Base-by-base conservation (phyloP, 2,329 filamentous ascomycete genomes). In the Thielaviopsis musarum region DNA sequence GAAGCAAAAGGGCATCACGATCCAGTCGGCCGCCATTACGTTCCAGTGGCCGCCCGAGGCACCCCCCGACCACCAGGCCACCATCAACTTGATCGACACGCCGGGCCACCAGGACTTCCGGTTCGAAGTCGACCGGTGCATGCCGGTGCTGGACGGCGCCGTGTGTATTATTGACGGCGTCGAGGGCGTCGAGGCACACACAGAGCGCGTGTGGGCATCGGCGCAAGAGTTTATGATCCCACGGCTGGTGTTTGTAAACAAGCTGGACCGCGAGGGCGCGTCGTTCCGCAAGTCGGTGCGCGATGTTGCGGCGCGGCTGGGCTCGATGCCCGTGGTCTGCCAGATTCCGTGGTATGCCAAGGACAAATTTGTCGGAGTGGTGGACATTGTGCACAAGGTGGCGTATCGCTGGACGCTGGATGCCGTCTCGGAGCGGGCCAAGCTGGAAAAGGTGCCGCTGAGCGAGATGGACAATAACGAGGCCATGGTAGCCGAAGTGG, bases 91-190 rank as follows among this genome's bases (percentile, higher is more conserved):
- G 1, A 97, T 98, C 62, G 93, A 98, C 69, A 97, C 93, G 0
- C 93, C 93, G 1, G 93, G 93, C 1, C 93, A 98, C 68, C 91
- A 94, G 22, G 93, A 98, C 69, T 98, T 98, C 66, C 90, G 91
- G 0, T 97, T 97, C 67, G 93, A 98, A 70, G 93, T 97, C 2
- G 80, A 96, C 64, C 83, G 93, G 13, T 97, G 91, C 34, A 75
- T 97, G 6, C 84, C 89, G 21, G 86, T 95, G 38, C 77, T 95
- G 0, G 90, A 95, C 67, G 90, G 90, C 5, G 89, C 89, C 1
- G 84, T 95, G n/a, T 95, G 89, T 66, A 91, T 95, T 66, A 82
- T 95, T 7, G 90, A 95, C 68, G 90, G 88, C 0, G 90, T 95
- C 45, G 90, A 91, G 62, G 90, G 90, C 1, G 93, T 98, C 22